Percentiles rank a stretch among this genome's conserved stretches.
These are phyloP conservation scores for Protomyces gravidus DNA, from an alignment of 1,139 yeast species.

Conservation along the genomic window DNA sequence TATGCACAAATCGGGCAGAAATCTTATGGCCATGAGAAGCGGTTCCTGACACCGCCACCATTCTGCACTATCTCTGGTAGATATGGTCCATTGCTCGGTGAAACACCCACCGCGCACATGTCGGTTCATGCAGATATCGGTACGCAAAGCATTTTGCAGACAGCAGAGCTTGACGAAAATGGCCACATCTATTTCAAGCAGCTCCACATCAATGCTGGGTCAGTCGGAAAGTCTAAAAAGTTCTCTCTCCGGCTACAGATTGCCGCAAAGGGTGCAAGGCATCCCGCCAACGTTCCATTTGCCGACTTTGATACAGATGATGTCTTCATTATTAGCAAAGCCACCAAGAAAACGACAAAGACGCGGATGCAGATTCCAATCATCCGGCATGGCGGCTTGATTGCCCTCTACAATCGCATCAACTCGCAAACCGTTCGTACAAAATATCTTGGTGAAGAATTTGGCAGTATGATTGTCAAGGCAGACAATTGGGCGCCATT, in stretches of 20 bases:
- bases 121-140: slow-evolving; percentile 12
- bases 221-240: slow-evolving; percentile 21
- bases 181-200: slow-evolving; percentile 11
- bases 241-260: slow-evolving; percentile 13
- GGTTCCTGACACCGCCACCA: slow-evolving; percentile 30
- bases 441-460: slow-evolving; percentile 19
- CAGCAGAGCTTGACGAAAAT: neutral
- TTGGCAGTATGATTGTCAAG: slow-evolving; percentile 14
- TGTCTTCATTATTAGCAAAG: slow-evolving; percentile 24
- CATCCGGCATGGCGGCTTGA: slow-evolving; percentile 3
- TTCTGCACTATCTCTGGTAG: slow-evolving; percentile 6
- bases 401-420: slow-evolving; percentile 29
- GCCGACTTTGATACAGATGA: slow-evolving; percentile 15
- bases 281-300: slow-evolving; percentile 9
- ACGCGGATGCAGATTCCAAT: slow-evolving; percentile 8
- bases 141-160: slow-evolving; percentile 7
- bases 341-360: slow-evolving; percentile 26
- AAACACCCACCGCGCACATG: slow-evolving; percentile 11
- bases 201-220: slow-evolving; percentile 23
- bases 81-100: neutral
- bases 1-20: slow-evolving; percentile 29
- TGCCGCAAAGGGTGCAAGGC: slow-evolving; percentile 6
- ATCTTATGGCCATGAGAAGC: slow-evolving; percentile 29
- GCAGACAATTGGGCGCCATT: slow-evolving; percentile 28
- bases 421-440: slow-evolving; percentile 30